These are phyloP conservation scores for Heracleum sosnowskyi DNA, from an alignment of 129 eudicot species.

Conservation along the genomic window DNA sequence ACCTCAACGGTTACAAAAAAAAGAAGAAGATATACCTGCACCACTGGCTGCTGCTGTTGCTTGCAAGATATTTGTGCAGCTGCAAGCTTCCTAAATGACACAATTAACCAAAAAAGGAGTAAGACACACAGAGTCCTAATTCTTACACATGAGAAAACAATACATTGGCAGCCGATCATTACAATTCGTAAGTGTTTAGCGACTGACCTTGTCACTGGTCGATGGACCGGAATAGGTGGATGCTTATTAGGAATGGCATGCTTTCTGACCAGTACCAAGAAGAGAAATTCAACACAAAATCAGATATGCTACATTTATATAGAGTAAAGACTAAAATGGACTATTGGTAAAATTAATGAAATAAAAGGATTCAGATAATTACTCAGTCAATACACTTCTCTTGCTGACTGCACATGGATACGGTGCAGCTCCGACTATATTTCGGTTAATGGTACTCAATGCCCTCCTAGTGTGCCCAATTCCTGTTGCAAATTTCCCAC, in stretches of 20 bases:
- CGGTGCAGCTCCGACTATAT: conserved; percentile 48
- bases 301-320: conserved; percentile 2
- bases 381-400: conserved; percentile 41
- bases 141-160: conserved; percentile 5
- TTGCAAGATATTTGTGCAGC: conserved; percentile 48
- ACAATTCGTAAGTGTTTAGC: background rate
- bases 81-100: conserved; percentile 42
- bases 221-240: conserved; percentile 53
- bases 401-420: conserved; percentile 43
- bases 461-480: conserved; percentile 61
- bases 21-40: conserved; percentile 29
- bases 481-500: conserved; percentile 30
- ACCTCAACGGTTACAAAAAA: background rate
- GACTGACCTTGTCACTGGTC: conserved; percentile 77
- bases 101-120: background rate
- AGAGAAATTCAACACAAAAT: background rate
- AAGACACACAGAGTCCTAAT: background rate
- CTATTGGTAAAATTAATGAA: background rate
- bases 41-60: conserved; percentile 31
- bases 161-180: background rate
- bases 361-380: conserved; percentile 19
- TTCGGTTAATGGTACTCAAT: conserved; percentile 52
- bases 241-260: conserved; percentile 38
- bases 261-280: conserved; percentile 33
- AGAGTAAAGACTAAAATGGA: background rate